Evolutionary conservation across 352 stramenopile species (phyloP).

Genomic region (Peronospora belbahrii): DNA sequence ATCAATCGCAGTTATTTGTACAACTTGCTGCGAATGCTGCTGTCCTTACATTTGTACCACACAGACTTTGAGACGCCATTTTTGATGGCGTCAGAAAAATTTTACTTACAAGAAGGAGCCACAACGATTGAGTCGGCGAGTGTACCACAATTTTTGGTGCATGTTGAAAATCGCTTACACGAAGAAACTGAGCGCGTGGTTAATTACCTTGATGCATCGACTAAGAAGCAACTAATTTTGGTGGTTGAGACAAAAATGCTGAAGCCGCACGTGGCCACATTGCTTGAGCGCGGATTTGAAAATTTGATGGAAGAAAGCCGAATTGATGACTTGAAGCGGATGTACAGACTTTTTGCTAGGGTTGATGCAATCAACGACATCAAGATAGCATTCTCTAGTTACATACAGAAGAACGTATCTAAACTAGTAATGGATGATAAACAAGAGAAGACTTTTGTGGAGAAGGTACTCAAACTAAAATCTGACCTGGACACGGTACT

Average conservation of each 20-base stretch:
- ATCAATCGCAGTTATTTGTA: slow-evolving; percentile 81
- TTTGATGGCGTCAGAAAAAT: slow-evolving; percentile 76
- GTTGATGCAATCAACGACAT: slow-evolving; percentile 68
- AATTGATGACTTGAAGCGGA: slow-evolving; percentile 80
- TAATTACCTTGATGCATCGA: slow-evolving; percentile 69
- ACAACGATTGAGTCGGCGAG: slow-evolving; percentile 45
- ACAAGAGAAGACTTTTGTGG: slow-evolving; percentile 87
- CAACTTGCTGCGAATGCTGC: slow-evolving; percentile 76
- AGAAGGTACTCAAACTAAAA: slow-evolving; percentile 85
- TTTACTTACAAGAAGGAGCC: slow-evolving; percentile 80
- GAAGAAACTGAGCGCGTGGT: slow-evolving; percentile 75
- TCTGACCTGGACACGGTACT: slow-evolving; percentile 73
- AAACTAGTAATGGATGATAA: slow-evolving; percentile 69
- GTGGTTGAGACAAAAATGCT: slow-evolving; percentile 82
- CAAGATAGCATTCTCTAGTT: slow-evolving; percentile 55
- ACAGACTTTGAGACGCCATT: slow-evolving; percentile 83
- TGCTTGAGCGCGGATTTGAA: slow-evolving; percentile 85
- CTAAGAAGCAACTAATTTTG: slow-evolving; percentile 57
- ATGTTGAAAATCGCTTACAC: slow-evolving; percentile 81
- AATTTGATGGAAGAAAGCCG: slow-evolving; percentile 75
- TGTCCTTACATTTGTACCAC: slow-evolving; percentile 82
- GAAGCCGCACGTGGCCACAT: slow-evolving; percentile 64
- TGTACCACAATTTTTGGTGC: slow-evolving; percentile 80
- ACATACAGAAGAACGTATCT: slow-evolving; percentile 74
- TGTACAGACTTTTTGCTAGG: slow-evolving; percentile 75